A percentile compares a stretch with the other conserved stretches of the same genome.
phyloP scores from a whole-genome alignment of 768 basidiomycete genomes.

The Tephrocybe sp. region DNA sequence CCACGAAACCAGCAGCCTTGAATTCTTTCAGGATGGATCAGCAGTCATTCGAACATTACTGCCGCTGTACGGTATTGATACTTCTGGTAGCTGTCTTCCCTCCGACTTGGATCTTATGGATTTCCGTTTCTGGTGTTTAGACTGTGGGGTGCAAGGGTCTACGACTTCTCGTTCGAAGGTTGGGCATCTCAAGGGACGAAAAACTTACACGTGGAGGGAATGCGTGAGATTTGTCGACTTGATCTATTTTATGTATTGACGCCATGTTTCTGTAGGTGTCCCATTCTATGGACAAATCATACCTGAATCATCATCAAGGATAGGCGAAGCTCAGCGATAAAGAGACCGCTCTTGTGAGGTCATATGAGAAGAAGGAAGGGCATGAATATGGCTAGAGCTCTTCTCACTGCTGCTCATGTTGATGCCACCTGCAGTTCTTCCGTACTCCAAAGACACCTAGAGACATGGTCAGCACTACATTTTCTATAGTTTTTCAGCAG shows the following conservation, averaged over 20 bases:
- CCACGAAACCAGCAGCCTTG: background rate
- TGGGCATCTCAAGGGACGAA: background rate
- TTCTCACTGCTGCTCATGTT: too few species aligned
- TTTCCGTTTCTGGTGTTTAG: slow-evolving; percentile 4
- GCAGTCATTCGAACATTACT: background rate
- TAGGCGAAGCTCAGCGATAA: background rate
- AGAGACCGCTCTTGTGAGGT: background rate
- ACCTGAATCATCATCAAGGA: background rate
- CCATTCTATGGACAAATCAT: background rate
- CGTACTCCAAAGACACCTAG: too few species aligned
- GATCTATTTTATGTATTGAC: background rate
- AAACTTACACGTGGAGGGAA: background rate
- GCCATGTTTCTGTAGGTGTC: background rate
- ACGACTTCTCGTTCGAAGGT: background rate
- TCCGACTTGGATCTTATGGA: slow-evolving; percentile 3
- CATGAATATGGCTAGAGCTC: background rate
- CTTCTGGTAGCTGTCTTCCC: background rate
- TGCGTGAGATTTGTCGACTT: background rate
- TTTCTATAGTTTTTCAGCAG: too few species aligned
- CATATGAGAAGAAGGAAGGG: background rate
- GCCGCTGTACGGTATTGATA: background rate
- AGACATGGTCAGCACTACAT: too few species aligned
- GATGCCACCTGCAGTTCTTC: too few species aligned
- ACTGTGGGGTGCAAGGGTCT: background rate
- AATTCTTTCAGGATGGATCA: slow-evolving; percentile 1